A percentile compares a stretch with the other conserved stretches of the same genome.
These are phyloP conservation scores for Aurantiochytrium sp. DNA, from an alignment of 108 stramenopile species.

Conservation along the genomic window DNA sequence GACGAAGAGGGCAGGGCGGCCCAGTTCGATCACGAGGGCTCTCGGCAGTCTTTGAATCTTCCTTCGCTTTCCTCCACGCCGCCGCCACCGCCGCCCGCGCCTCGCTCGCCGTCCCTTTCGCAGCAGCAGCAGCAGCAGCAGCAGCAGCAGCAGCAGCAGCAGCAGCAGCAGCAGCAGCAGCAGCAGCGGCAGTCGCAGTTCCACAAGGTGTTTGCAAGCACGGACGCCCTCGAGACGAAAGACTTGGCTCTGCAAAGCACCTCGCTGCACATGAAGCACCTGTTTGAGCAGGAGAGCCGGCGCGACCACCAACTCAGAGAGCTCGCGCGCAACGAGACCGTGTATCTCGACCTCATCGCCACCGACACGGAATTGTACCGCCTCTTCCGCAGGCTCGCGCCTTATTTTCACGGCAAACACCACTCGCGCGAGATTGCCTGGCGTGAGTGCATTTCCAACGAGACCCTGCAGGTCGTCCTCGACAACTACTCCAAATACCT, in stretches of 20 bases:
- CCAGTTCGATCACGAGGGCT: no score
- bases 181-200: no score
- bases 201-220: no score
- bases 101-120: no score
- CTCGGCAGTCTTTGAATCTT: no score
- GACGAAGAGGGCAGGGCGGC: no score
- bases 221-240: neutral
- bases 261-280: neutral
- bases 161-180: no score
- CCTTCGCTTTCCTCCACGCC: no score
- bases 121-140: no score
- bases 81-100: no score
- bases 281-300: neutral
- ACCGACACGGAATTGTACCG: neutral
- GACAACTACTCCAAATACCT: neutral
- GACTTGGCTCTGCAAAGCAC: neutral
- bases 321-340: neutral
- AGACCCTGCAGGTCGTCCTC: neutral
- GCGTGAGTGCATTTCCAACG: neutral
- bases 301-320: neutral
- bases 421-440: neutral
- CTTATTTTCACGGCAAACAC: neutral
- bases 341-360: neutral
- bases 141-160: no score
- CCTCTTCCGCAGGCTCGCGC: neutral